Conservation (phyloP, 2,329 filamentous ascomycete species). For the Colletotrichum abscissum region DNA sequence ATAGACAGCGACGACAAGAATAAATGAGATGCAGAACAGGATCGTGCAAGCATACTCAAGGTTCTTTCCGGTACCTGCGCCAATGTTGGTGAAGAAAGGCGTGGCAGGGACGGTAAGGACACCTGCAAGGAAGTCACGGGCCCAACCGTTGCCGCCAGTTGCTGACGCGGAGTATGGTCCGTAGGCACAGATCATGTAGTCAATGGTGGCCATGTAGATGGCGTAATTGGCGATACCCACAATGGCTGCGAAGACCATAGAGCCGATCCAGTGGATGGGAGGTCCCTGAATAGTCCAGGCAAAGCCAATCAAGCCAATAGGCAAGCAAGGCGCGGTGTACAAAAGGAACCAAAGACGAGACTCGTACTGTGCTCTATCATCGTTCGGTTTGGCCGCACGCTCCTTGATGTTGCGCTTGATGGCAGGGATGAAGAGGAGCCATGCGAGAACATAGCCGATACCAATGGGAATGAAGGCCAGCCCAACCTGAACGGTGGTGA, state of each 20-base stretch:
- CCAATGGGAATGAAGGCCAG: conserved; percentile 75
- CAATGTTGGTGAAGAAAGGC: conserved; percentile 72
- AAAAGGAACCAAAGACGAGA: conserved; percentile 74
- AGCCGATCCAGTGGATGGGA: conserved; percentile 74
- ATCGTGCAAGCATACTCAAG: conserved; percentile 73
- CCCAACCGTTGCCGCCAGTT: conserved; percentile 80
- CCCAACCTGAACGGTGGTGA: conserved; percentile 66
- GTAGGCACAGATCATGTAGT: conserved; percentile 82
- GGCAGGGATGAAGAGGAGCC: conserved; percentile 67
- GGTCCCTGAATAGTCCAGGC: conserved; percentile 75
- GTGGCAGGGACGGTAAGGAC: conserved; percentile 75
- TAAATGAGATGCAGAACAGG: conserved; percentile 69
- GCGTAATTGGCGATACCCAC: conserved; percentile 80
- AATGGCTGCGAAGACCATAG: conserved; percentile 72
- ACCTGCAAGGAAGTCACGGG: conserved; percentile 79
- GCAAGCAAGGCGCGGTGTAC: conserved; percentile 68
- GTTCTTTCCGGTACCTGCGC: conserved; percentile 56
- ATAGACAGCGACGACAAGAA: conserved; percentile 73
- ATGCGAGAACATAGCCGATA: conserved; percentile 73
- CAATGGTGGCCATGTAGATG: conserved; percentile 82
- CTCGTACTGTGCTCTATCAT: conserved; percentile 75
- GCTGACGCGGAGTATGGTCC: conserved; percentile 80
- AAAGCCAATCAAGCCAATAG: conserved; percentile 77
- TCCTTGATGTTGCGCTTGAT: conserved; percentile 65
- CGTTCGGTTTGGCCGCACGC: conserved; percentile 60